Evolutionary conservation across 2,329 filamentous ascomycete genomes (phyloP).

Genomic region (Fusarium nodosum): DNA sequence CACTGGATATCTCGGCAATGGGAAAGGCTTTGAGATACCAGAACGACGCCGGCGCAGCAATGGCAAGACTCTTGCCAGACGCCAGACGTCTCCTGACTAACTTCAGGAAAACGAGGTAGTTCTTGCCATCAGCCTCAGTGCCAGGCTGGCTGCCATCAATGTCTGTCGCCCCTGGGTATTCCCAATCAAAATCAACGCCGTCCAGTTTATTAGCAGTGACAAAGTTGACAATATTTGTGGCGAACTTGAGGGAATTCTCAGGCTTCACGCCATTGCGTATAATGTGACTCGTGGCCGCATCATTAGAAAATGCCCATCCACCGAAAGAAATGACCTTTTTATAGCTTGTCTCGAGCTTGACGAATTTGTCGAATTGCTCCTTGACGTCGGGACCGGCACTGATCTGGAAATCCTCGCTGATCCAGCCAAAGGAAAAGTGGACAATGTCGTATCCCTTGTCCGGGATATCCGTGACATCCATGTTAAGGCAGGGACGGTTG

Average conservation of each 20-base stretch:
- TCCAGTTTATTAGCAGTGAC: slow-evolving; percentile 55
- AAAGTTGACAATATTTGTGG: slow-evolving; percentile 55
- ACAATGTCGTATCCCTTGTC: background rate
- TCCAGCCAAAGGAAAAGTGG: background rate
- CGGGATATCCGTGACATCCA: background rate
- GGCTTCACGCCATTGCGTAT: background rate
- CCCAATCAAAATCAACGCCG: slow-evolving; percentile 61
- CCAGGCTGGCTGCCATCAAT: slow-evolving; percentile 49
- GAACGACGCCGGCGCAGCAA: slow-evolving; percentile 52
- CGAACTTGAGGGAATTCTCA: slow-evolving; percentile 37
- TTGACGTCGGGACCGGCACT: background rate
- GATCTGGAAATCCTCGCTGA: no score
- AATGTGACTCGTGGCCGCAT: background rate
- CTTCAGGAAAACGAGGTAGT: slow-evolving; percentile 33
- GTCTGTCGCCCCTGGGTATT: slow-evolving; percentile 53
- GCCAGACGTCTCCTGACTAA: background rate
- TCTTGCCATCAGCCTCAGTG: slow-evolving; percentile 21
- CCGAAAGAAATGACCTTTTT: background rate
- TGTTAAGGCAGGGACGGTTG: background rate
- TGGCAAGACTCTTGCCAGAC: slow-evolving; percentile 44
- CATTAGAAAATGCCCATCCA: background rate
- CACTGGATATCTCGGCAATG: slow-evolving; percentile 43
- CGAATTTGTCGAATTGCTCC: background rate
- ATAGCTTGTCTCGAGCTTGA: background rate
- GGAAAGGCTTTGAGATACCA: slow-evolving; percentile 55